A percentile compares a stretch with the other conserved stretches of the same genome.
Conservation (phyloP, 2,329 filamentous ascomycete species). For the Aspergillus sp. region DNA sequence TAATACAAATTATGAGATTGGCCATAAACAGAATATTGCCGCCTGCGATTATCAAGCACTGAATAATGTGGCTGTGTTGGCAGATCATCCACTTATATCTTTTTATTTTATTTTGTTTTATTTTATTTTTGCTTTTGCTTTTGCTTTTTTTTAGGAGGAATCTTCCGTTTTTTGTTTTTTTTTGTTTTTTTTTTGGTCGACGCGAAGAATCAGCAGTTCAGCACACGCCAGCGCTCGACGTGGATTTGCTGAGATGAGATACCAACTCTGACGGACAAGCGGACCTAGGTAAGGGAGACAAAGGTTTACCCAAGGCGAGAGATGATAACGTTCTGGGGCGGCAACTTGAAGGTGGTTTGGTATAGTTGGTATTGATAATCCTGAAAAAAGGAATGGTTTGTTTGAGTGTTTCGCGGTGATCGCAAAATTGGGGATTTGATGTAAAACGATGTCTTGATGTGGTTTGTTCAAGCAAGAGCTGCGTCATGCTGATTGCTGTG, state of each 20-base stretch:
- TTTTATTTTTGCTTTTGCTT: too few species aligned
- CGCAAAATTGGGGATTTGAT: too few species aligned
- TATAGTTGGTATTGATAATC: too few species aligned
- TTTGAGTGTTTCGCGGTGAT: too few species aligned
- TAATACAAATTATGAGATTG: not conserved
- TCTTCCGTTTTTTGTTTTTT: not conserved
- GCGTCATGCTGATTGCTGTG: not conserved
- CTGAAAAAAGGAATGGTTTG: too few species aligned
- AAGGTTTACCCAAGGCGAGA: too few species aligned
- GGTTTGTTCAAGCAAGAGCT: not conserved
- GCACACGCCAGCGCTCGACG: not conserved
- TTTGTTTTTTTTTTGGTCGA: not conserved
- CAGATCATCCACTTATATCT: not conserved
- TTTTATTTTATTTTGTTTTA: too few species aligned
- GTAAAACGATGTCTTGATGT: too few species aligned
- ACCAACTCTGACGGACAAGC: too few species aligned
- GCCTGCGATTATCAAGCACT: not conserved
- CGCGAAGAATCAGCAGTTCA: not conserved
- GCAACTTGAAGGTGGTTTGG: too few species aligned
- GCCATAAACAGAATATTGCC: not conserved
- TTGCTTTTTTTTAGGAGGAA: not conserved
- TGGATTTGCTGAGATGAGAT: not conserved
- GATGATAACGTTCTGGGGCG: too few species aligned
- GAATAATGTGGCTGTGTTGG: not conserved
- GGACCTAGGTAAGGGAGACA: too few species aligned